Evolutionary conservation across 1,284 basidiomycete species (phyloP).

Genomic region (Psilocybe mexicana): DNA sequence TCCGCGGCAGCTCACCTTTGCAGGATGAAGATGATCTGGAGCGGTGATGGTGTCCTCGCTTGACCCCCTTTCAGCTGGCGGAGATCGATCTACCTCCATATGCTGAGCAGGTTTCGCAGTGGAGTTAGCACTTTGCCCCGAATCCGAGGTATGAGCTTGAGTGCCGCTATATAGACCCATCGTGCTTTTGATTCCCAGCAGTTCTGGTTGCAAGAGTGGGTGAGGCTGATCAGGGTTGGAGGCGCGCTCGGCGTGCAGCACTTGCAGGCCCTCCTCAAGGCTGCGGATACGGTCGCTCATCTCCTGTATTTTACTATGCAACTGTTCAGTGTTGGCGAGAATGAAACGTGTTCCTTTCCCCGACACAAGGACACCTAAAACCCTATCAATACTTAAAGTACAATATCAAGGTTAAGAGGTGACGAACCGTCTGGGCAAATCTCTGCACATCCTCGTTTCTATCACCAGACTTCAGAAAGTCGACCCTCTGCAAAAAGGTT

Average conservation of each 20-base stretch:
- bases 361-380: conserved; percentile 67
- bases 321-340: conserved; percentile 71
- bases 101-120: conserved; percentile 7
- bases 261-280: conserved; percentile 62
- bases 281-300: conserved; percentile 68
- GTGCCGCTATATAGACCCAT: conserved; percentile 57
- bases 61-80: conserved; percentile 22
- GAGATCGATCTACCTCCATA: conserved; percentile 15
- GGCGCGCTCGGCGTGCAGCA: conserved; percentile 20
- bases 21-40: conserved; percentile 17
- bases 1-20: conserved; percentile 15
- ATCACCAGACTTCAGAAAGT: background rate
- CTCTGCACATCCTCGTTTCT: conserved; percentile 58
- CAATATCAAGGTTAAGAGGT: background rate
- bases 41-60: conserved; percentile 30
- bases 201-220: conserved; percentile 57
- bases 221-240: conserved; percentile 41
- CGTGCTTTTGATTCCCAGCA: conserved; percentile 63
- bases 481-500: background rate
- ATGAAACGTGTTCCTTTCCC: conserved; percentile 78
- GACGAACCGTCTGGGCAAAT: conserved; percentile 68
- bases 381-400: background rate
- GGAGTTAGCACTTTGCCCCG: conserved; percentile 13
- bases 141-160: conserved; percentile 27
- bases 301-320: conserved; percentile 70